Base-by-base conservation (phyloP, 192 early-diverging fungal genomes). In the Backusella circina region DNA sequence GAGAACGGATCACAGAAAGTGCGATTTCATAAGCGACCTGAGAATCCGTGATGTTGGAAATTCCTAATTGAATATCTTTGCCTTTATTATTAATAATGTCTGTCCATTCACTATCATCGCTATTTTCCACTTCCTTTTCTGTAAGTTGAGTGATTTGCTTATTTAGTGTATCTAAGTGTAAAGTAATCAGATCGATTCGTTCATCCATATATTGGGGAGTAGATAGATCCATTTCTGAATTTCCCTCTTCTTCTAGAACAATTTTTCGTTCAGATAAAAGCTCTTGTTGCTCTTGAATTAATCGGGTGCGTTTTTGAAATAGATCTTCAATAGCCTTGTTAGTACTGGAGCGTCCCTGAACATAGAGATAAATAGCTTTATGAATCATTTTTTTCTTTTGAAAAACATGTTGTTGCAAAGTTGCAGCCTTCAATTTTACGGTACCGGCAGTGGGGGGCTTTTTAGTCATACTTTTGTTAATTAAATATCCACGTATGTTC, bases 171-270 rank as follows among this genome's bases (percentile, higher is more conserved):
- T 77, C 69, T 15, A 72, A 23, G 26, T 77, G 35, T 23, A 66
- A 2, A 15, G 76, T 77, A 28, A 77, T 77, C 32, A 66, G 23
- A 37, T 80, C 75, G 10, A 80, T 76, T 21, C 79, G 74, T n/a
- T 76, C 79, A 54, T 80, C 79, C 79, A 80, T 80, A 37, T 80
- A 80, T 38, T 76, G 75, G 3, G 77, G 77, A 8, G 9, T 10
- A 12, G 21, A 61, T 61, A 12, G 13, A 28, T 61, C 54, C 23
- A 61, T 61, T 35, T 66, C 35, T 18, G 21, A n/a, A 10, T 23
- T 8, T 0, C 13, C 15, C 21, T 76, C 65, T 8, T 69, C 71
- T 15, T 32, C 39, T 18, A 80, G 28, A 0, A 76, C 73, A 4
- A 72, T 23, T 18, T 71, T 10, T 13, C 79, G 64, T 30, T 80